Evolutionary conservation across 2,329 filamentous ascomycete genomes (phyloP), one percentile per base, ranked within the genome.

Genomic region (Fusarium tupiense): DNA sequence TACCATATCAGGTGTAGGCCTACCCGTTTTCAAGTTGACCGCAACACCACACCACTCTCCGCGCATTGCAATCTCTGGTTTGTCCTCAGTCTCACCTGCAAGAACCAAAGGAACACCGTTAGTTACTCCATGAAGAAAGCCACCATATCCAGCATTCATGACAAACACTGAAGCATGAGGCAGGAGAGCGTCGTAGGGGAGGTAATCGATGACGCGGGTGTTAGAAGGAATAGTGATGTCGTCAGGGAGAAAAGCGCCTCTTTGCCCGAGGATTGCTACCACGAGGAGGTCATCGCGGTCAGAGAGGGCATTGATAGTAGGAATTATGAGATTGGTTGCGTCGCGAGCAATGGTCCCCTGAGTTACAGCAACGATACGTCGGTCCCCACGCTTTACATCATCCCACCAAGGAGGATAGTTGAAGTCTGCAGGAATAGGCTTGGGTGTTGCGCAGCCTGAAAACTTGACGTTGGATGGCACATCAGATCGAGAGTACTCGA

Each of bases 101-200:
- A 88, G 76, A 5, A 88, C 83, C 76, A 88, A 82, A 4, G 86
- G 86, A 26, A 87, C 83, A 2, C 85, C 85, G 63, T 85, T 82
- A 37, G 82, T 80, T 6, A 87, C 76, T 6, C 82, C 83, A 62
- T 88, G 85, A 29, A 83, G 81, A 54, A 87, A 82, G 3, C 84
- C 85, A 8, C 86, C 85, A 63, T 86, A 88, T 8, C 86, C 86
- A 17, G 83, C 86, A 54, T 88, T 88, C 17, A 82, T 82, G 22
- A 88, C 80, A 35, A 88, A 86, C 2, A 86, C 81, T 46, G 83
- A 85, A 38, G 81, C 80, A 74, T 86, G 69, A 3, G 83, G 83
- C 3, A 89, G 79, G 2, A 88, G 66, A 1, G 81, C 78, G 64
- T 88, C 85, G 69, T 88, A 88, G 8, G 86, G 82, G 8, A 89